Percentiles rank a stretch among this genome's conserved stretches.
phyloP scores from a whole-genome alignment of 495 filamentous ascomycete species.

The Penicillium subrubescens region DNA sequence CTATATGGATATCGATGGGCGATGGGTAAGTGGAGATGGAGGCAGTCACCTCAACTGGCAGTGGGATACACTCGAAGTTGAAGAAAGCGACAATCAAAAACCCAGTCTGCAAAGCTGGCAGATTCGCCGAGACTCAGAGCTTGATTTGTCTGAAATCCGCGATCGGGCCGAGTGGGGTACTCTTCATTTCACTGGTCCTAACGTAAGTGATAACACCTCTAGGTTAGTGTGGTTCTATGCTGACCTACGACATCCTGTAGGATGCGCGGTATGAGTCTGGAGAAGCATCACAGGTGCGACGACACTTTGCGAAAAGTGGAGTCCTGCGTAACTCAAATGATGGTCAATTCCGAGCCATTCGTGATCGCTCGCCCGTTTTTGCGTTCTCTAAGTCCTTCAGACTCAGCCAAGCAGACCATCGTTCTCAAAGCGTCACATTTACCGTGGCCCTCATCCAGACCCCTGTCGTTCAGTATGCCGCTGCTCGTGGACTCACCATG shows the following conservation, averaged over 20 bases:
- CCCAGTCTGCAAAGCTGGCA: slow-evolving; percentile 60
- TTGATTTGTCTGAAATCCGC: slow-evolving; percentile 69
- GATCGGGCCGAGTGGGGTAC: slow-evolving; percentile 91
- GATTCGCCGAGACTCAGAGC: slow-evolving; percentile 63
- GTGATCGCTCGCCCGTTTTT: slow-evolving; percentile 87
- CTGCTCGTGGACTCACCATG: slow-evolving; percentile 73
- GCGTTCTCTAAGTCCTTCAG: slow-evolving; percentile 84
- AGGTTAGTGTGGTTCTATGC: slow-evolving; percentile 18
- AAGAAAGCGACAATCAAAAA: slow-evolving; percentile 12
- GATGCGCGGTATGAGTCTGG: slow-evolving; percentile 71
- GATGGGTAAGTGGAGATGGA: slow-evolving; percentile 81
- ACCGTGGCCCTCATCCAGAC: slow-evolving; percentile 84
- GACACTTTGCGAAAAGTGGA: slow-evolving; percentile 70
- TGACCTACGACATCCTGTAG: slow-evolving; percentile 16
- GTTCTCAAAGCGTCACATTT: slow-evolving; percentile 64
- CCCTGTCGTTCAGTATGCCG: slow-evolving; percentile 84
- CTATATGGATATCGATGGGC: slow-evolving; percentile 86
- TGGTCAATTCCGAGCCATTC: slow-evolving; percentile 65
- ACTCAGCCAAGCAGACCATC: slow-evolving; percentile 33
- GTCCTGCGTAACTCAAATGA: slow-evolving; percentile 68
- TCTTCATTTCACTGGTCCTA: slow-evolving; percentile 74
- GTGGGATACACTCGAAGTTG: slow-evolving; percentile 45
- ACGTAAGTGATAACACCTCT: slow-evolving; percentile 38
- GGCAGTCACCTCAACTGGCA: slow-evolving; percentile 71
- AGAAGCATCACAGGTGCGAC: slow-evolving; percentile 67